These are phyloP conservation scores for Yamadazyma sp. DNA, from an alignment of 1,139 yeast genomes.

Conservation along the genomic window DNA sequence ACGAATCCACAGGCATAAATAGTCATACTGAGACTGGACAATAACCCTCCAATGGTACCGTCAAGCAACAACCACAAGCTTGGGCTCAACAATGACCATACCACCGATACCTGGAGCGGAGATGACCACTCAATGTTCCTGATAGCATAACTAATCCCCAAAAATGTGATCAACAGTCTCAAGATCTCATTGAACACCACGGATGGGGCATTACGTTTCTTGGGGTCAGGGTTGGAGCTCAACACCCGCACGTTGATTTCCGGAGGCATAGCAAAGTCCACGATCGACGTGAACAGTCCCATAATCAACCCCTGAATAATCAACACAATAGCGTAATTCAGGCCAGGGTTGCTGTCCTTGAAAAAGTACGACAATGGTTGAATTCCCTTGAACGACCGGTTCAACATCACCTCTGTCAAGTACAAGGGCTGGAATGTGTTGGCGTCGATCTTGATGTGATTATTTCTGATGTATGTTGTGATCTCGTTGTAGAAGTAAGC, in stretches of 20 bases:
- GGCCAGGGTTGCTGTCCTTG: constrained; percentile 1
- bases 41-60: constrained; percentile 67
- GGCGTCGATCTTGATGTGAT: constrained; percentile 39
- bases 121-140: constrained; percentile 80
- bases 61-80: constrained; percentile 81
- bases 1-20: constrained; percentile 38
- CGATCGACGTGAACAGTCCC: constrained; percentile 61
- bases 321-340: constrained; percentile 27
- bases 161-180: constrained; percentile 69
- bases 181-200: constrained; percentile 38
- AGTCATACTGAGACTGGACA: constrained; percentile 47
- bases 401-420: constrained; percentile 33
- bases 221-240: constrained; percentile 34
- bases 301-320: constrained; percentile 57
- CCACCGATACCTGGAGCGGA: constrained; percentile 69
- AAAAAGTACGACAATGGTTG: constrained; percentile 19
- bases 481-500: constrained; percentile 53
- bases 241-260: constrained; percentile 27
- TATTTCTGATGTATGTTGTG: constrained; percentile 50
- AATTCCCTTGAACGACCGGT: constrained; percentile 30
- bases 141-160: constrained; percentile 83
- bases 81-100: constrained; percentile 76
- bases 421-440: constrained; percentile 34
- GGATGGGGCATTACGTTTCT: constrained; percentile 21
- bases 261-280: constrained; percentile 52